Percentiles rank a stretch among this genome's conserved stretches.
Evolutionary conservation across 1,284 basidiomycete genomes (phyloP).

Genomic region (Trametes versicolor): DNA sequence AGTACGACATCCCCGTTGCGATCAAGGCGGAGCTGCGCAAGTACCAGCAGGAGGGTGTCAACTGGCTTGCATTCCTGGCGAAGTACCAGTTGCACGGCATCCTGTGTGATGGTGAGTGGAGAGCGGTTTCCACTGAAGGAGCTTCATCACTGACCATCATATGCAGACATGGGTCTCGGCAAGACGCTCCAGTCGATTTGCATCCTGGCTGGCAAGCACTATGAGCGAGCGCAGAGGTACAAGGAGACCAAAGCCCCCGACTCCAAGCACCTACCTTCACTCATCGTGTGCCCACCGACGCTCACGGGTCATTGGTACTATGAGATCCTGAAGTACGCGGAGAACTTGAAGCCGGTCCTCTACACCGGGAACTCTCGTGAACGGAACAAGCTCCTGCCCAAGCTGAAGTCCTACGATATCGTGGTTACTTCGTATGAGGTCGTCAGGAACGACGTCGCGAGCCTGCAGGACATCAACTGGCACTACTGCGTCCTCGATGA

Average conservation of each 20-base stretch:
- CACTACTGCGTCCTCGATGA: conserved; percentile 98
- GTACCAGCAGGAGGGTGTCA: conserved; percentile 98
- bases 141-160: background rate
- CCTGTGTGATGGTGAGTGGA: conserved; percentile 89
- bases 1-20: conserved; percentile 87
- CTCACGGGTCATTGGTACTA: conserved; percentile 99
- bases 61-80: conserved; percentile 98
- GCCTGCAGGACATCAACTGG: conserved; percentile 84
- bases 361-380: conserved; percentile 94
- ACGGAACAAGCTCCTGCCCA: conserved; percentile 76
- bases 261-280: conserved; percentile 88
- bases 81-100: conserved; percentile 99
- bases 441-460: conserved; percentile 93
- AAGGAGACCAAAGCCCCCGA: conserved; percentile 80
- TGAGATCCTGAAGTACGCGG: conserved; percentile 94
- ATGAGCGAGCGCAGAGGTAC: conserved; percentile 82
- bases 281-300: conserved; percentile 97
- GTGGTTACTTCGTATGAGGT: conserved; percentile 98
- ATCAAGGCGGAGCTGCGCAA: conserved; percentile 96
- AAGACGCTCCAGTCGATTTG: conserved; percentile 99
- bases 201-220: conserved; percentile 94
- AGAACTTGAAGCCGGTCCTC: conserved; percentile 86
- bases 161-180: conserved; percentile 95
- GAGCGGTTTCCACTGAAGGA: background rate
- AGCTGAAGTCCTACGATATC: conserved; percentile 81